phyloP scores from a whole-genome alignment of 176 grass and related monocot genomes.

The Aegilops tauschii region DNA sequence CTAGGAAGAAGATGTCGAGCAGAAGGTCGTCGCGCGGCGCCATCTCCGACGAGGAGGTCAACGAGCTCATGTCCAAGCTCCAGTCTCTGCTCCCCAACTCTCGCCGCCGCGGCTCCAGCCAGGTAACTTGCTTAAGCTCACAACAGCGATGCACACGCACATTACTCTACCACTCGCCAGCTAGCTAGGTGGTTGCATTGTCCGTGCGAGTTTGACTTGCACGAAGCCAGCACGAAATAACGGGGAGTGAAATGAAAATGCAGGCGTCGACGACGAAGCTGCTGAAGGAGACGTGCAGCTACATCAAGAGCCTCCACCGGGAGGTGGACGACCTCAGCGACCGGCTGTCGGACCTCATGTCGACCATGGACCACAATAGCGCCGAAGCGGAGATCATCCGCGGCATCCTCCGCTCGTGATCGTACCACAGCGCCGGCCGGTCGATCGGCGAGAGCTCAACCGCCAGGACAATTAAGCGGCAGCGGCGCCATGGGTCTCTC shows the following conservation, averaged over 20 bases:
- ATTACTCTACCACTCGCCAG: not conserved
- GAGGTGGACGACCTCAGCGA: constrained; percentile 95
- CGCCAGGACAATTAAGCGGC: constrained; percentile 3
- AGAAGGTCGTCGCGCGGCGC: constrained; percentile 58
- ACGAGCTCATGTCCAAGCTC: constrained; percentile 91
- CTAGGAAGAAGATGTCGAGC: constrained; percentile 54
- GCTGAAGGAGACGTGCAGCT: constrained; percentile 91
- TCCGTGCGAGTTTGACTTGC: not conserved
- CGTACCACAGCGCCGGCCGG: not conserved
- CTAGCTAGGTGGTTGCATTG: not conserved
- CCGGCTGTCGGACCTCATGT: constrained; percentile 78
- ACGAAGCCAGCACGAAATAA: not conserved
- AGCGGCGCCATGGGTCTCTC: not conserved
- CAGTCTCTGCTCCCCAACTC: constrained; percentile 74
- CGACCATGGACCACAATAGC: constrained; percentile 80
- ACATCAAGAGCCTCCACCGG: constrained; percentile 93
- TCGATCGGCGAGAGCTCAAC: not conserved
- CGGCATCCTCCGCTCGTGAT: constrained; percentile 80
- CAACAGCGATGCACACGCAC: not conserved
- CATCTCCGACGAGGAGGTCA: constrained; percentile 83
- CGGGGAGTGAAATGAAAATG: not conserved
- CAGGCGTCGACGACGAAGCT: constrained; percentile 85
- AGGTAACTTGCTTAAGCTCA: constrained; percentile 29
- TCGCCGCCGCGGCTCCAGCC: constrained; percentile 56
- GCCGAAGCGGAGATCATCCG: constrained; percentile 81